Percentiles rank a stretch among this genome's conserved stretches.
phyloP scores from a whole-genome alignment of 2,329 filamentous ascomycete species.

The Colletotrichum truncatum region DNA sequence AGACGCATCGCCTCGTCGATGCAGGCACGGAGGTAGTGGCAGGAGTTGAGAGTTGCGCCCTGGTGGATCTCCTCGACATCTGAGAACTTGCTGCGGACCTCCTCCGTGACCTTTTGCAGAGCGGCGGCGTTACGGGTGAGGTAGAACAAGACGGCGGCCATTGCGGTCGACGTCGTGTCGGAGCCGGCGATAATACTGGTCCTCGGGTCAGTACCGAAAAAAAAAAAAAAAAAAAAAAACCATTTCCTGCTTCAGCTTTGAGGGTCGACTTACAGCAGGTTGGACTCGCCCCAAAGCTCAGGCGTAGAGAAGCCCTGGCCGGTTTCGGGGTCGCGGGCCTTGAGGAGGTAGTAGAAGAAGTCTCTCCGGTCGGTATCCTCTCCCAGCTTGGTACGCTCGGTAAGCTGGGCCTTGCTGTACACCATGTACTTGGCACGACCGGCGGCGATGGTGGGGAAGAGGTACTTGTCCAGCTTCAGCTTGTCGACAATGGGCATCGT shows the following conservation, averaged over 20 bases:
- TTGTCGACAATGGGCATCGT: slow-evolving; percentile 76
- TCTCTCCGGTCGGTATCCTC: slow-evolving; percentile 75
- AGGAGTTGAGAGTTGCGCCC: slow-evolving; percentile 57
- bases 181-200: slow-evolving; percentile 75
- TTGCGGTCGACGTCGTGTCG: slow-evolving; percentile 76
- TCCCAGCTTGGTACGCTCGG: slow-evolving; percentile 72
- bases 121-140: slow-evolving; percentile 61
- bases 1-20: slow-evolving; percentile 74
- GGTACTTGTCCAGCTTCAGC: slow-evolving; percentile 71
- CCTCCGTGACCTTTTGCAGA: slow-evolving; percentile 56
- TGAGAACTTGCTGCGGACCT: slow-evolving; percentile 62
- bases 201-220: neutral
- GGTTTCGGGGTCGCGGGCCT: slow-evolving; percentile 76
- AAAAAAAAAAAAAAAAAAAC: too few species aligned
- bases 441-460: slow-evolving; percentile 73
- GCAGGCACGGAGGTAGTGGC: slow-evolving; percentile 69
- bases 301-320: slow-evolving; percentile 71
- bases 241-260: rapidly evolving
- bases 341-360: slow-evolving; percentile 80
- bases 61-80: slow-evolving; percentile 64
- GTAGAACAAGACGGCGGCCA: slow-evolving; percentile 71
- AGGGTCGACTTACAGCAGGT: slow-evolving; percentile 61
- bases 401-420: slow-evolving; percentile 74
- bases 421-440: slow-evolving; percentile 76
- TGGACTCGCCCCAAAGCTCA: slow-evolving; percentile 77